phyloP scores from a whole-genome alignment of 345 rosid genomes.

The Populus tremula region DNA sequence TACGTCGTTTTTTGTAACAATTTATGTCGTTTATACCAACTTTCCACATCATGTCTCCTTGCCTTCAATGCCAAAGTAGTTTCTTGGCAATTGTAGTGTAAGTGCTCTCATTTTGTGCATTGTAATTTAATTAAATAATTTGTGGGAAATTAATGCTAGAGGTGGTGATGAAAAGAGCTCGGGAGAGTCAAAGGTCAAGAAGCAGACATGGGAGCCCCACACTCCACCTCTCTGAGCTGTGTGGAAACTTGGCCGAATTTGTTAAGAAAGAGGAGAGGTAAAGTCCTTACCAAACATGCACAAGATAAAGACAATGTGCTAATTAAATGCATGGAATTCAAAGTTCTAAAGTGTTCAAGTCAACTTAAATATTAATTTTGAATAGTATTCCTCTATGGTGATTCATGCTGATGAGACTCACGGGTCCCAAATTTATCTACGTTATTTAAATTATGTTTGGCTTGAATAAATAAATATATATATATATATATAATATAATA shows the following conservation, averaged over 20 bases:
- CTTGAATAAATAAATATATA: too few relatives aligned
- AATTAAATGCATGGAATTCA: not conserved
- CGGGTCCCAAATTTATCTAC: too few relatives aligned
- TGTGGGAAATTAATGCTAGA: not conserved
- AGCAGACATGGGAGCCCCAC: slow-evolving; percentile 14
- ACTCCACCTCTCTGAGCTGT: not conserved
- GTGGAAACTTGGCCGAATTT: not conserved
- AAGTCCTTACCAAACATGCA: not conserved
- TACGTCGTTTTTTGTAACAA: not conserved
- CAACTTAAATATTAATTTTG: not conserved
- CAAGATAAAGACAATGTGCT: not conserved
- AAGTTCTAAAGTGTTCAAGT: not conserved
- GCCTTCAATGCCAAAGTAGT: not conserved
- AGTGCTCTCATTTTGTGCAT: not conserved
- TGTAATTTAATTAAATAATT: not conserved
- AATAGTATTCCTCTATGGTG: too few relatives aligned
- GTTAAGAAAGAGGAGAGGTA: not conserved
- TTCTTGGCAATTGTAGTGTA: not conserved
- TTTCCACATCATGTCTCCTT: not conserved
- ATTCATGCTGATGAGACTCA: too few relatives aligned
- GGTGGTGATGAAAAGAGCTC: not conserved
- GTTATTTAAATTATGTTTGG: too few relatives aligned
- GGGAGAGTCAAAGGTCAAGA: not conserved
- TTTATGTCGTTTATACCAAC: not conserved
- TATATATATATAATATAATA: too few relatives aligned